phyloP scores from a whole-genome alignment of 371 early-diverging fungal species.

The Mucor sp. region DNA sequence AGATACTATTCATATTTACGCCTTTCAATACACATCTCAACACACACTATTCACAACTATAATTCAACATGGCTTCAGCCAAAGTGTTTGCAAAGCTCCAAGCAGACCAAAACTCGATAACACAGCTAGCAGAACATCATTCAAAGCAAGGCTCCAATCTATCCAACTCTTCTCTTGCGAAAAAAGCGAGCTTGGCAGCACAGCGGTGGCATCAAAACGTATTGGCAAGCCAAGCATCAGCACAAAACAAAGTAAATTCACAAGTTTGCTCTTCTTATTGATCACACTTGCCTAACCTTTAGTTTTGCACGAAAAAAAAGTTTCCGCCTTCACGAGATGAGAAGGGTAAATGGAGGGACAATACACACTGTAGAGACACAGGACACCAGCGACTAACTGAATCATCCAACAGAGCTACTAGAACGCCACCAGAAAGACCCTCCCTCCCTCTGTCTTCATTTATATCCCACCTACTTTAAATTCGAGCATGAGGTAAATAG shows the following conservation, averaged over 20 bases:
- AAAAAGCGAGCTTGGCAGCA: not conserved
- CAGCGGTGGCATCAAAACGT: slow-evolving; percentile 17
- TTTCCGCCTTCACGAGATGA: slow-evolving; percentile 18
- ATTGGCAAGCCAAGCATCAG: slow-evolving; percentile 2
- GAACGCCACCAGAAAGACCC: slow-evolving; percentile 46
- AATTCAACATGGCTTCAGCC: slow-evolving; percentile 38
- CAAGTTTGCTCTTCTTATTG: not conserved
- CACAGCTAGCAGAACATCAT: slow-evolving; percentile 46
- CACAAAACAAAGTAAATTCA: slow-evolving; percentile 9
- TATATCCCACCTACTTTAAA: slow-evolving; percentile 66
- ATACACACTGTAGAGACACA: not conserved
- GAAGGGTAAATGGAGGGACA: slow-evolving; percentile 13
- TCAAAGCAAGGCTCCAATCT: slow-evolving; percentile 42
- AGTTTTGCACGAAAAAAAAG: slow-evolving; percentile 5
- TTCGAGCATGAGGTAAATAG: slow-evolving; percentile 67
- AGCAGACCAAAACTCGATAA: slow-evolving; percentile 41
- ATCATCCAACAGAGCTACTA: slow-evolving; percentile 35
- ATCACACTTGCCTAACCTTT: not conserved
- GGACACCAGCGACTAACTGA: not conserved
- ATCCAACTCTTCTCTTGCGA: slow-evolving; percentile 3
- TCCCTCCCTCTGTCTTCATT: slow-evolving; percentile 57
- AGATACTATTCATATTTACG: not conserved
- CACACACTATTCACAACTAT: not conserved
- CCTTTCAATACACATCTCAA: not conserved
- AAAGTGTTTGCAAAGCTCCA: slow-evolving; percentile 47